These are phyloP conservation scores for Ophiostoma perfectum DNA, from an alignment of 2,329 filamentous ascomycete species.

Conservation along the genomic window DNA sequence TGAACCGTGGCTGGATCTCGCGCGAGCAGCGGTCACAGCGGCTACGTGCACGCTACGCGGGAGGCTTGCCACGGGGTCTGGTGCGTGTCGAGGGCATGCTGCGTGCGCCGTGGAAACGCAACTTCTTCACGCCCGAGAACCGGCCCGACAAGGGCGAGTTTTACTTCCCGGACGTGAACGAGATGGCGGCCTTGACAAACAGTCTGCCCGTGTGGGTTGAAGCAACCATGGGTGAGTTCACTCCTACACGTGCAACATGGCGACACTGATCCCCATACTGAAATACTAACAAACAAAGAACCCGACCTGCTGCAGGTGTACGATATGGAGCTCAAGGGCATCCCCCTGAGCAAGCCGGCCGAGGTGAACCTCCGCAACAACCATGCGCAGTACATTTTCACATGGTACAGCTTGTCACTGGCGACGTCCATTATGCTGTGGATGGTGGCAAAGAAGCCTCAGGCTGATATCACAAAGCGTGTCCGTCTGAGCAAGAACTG, in stretches of 20 bases:
- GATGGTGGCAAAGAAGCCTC: slow-evolving; percentile 87
- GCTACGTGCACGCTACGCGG: slow-evolving; percentile 54
- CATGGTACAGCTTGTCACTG: slow-evolving; percentile 82
- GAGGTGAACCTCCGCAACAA: slow-evolving; percentile 95
- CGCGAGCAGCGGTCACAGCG: slow-evolving; percentile 65
- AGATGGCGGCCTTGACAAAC: slow-evolving; percentile 81
- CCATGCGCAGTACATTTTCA: slow-evolving; percentile 97
- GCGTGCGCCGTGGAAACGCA: slow-evolving; percentile 90
- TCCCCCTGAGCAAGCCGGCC: slow-evolving; percentile 80
- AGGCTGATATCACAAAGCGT: slow-evolving; percentile 64
- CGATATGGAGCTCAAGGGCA: slow-evolving; percentile 70
- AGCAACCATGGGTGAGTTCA: slow-evolving; percentile 76
- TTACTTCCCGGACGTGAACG: slow-evolving; percentile 86
- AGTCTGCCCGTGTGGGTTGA: slow-evolving; percentile 93
- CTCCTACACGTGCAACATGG: neutral
- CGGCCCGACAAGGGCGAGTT: slow-evolving; percentile 76
- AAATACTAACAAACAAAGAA: slow-evolving; percentile 43
- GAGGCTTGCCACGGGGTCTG: slow-evolving; percentile 62
- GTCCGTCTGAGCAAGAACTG: slow-evolving; percentile 72
- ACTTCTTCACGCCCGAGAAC: slow-evolving; percentile 94
- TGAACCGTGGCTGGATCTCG: slow-evolving; percentile 88
- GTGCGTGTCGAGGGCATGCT: slow-evolving; percentile 79
- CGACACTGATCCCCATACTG: neutral
- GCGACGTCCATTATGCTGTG: slow-evolving; percentile 94
- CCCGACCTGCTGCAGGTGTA: slow-evolving; percentile 72